Evolutionary conservation across 1,284 basidiomycete species (phyloP).

Genomic region (Chalciporus sp.): DNA sequence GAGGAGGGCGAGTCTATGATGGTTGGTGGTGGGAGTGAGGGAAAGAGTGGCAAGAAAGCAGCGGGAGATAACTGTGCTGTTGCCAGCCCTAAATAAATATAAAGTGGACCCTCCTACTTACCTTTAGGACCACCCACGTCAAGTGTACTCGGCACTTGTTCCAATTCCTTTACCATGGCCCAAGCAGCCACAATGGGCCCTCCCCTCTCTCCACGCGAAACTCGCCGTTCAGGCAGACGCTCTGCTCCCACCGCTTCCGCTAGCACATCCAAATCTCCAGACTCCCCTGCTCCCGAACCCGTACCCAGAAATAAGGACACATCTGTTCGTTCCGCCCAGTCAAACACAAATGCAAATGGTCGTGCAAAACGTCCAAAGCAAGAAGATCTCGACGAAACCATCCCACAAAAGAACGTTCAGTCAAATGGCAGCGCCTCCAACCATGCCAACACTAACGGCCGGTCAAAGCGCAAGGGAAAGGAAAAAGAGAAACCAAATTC

Average conservation of each 20-base stretch:
- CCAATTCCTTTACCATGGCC: slow-evolving; percentile 41
- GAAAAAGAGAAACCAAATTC: slow-evolving; percentile 34
- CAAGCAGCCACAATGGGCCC: slow-evolving; percentile 67
- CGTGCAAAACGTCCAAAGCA: slow-evolving; percentile 68
- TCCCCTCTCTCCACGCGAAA: slow-evolving; percentile 73
- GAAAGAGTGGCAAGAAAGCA: slow-evolving; percentile 7
- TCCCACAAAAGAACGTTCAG: slow-evolving; percentile 47
- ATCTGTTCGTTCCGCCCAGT: slow-evolving; percentile 45
- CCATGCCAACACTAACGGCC: slow-evolving; percentile 39
- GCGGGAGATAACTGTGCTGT: slow-evolving; percentile 14
- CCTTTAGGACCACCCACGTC: slow-evolving; percentile 1
- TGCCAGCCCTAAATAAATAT: slow-evolving; percentile 45
- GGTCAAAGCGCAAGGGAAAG: slow-evolving; percentile 39
- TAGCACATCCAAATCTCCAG: slow-evolving; percentile 72
- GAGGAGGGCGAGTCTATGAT: not conserved
- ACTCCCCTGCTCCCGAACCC: slow-evolving; percentile 63
- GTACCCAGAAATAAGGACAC: slow-evolving; percentile 42
- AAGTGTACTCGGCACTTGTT: slow-evolving; percentile 10
- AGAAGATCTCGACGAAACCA: slow-evolving; percentile 68
- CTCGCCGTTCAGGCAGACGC: slow-evolving; percentile 73
- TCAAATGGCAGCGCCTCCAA: slow-evolving; percentile 42
- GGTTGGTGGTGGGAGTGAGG: slow-evolving; percentile 4
- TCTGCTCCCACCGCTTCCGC: slow-evolving; percentile 66
- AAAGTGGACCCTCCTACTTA: slow-evolving; percentile 5
- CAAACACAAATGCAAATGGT: slow-evolving; percentile 45